Conservation (phyloP, 1,284 basidiomycete species). For the Cystobasidiaceae sp. region DNA sequence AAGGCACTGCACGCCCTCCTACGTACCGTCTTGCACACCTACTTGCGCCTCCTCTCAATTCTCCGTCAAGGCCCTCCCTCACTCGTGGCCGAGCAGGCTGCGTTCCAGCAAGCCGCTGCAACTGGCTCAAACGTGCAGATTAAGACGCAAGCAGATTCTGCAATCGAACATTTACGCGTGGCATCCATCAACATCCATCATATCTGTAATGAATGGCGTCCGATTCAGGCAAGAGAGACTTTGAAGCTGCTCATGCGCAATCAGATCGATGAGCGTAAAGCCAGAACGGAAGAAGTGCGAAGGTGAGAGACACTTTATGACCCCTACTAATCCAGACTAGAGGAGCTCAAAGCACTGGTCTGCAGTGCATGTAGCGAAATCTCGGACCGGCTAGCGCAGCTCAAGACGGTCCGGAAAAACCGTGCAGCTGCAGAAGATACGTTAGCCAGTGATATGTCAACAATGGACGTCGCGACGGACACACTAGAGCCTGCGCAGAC, state of each 20-base stretch:
- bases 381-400: neutral
- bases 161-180: slow-evolving; percentile 42
- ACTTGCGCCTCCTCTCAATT: slow-evolving; percentile 42
- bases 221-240: slow-evolving; percentile 44
- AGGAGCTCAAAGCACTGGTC: neutral
- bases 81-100: slow-evolving; percentile 29
- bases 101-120: no score
- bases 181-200: slow-evolving; percentile 44
- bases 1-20: slow-evolving; percentile 38
- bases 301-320: no score
- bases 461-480: no score
- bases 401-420: slow-evolving; percentile 18
- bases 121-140: slow-evolving; percentile 25
- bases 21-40: slow-evolving; percentile 43
- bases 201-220: slow-evolving; percentile 45
- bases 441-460: no score
- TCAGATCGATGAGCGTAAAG: slow-evolving; percentile 40
- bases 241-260: slow-evolving; percentile 43
- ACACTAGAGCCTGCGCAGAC: neutral
- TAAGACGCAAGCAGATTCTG: slow-evolving; percentile 32
- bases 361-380: neutral
- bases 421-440: no score
- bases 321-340: no score
- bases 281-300: slow-evolving; percentile 36
- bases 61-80: slow-evolving; percentile 42